Conservation (phyloP, 1,284 basidiomycete genomes). For the Ustilago curta region DNA sequence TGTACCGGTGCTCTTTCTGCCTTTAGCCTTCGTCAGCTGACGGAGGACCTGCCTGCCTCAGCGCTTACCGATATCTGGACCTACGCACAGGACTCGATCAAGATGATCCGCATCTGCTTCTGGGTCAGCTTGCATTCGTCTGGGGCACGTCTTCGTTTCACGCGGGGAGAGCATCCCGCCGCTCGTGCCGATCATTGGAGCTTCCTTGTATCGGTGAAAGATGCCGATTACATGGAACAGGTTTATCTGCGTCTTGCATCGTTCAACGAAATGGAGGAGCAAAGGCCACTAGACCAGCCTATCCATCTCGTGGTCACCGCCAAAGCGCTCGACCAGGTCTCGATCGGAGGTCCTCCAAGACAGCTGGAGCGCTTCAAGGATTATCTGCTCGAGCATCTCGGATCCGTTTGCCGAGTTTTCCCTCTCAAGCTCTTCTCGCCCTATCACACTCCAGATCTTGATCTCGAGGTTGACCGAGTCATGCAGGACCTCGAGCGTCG, state of each 20-base stretch:
- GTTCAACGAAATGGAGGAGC: slow-evolving; percentile 23
- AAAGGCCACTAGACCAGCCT: slow-evolving; percentile 15
- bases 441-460: slow-evolving; percentile 30
- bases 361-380: slow-evolving; percentile 23
- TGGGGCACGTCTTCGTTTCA: slow-evolving; percentile 19
- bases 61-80: slow-evolving; percentile 25
- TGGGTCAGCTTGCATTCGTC: slow-evolving; percentile 47
- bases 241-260: slow-evolving; percentile 9
- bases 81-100: slow-evolving; percentile 22
- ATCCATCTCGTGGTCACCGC: slow-evolving; percentile 31
- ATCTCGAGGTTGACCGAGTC: slow-evolving; percentile 11
- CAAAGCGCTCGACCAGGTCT: slow-evolving; percentile 20
- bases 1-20: slow-evolving; percentile 43
- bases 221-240: slow-evolving; percentile 7
- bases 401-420: slow-evolving; percentile 5
- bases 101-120: slow-evolving; percentile 34
- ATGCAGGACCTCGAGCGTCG: slow-evolving; percentile 35
- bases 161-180: not conserved
- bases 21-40: slow-evolving; percentile 17
- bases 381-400: slow-evolving; percentile 8
- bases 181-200: slow-evolving; percentile 28
- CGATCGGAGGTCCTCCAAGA: slow-evolving; percentile 31
- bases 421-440: slow-evolving; percentile 42
- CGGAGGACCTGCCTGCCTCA: not conserved
- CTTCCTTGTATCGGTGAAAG: slow-evolving; percentile 25